Base-by-base conservation (phyloP, 192 early-diverging fungal genomes). In the Coemansia sp. region DNA sequence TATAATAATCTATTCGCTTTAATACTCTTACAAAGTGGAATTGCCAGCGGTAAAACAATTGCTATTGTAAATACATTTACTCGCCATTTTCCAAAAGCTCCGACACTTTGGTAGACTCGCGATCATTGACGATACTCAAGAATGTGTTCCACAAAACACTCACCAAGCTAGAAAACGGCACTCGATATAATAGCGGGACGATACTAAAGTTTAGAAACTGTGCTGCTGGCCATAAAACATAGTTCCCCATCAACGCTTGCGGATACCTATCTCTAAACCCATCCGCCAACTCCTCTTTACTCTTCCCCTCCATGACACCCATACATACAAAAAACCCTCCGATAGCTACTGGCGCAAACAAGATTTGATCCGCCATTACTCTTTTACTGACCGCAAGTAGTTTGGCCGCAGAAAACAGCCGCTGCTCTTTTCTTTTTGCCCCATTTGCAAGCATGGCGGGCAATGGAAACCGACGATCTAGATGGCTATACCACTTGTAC, bases 161-260 rank as follows among this genome's bases (percentile, higher is more conserved):
- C 20, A 85, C 64, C n/a, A 72, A 55, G 49, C 82, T 81, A 13
- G 81, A 80, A 58, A 88, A 84, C 4, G 87, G 87, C 20, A 86
- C 61, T 13, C 83, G 73, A 52, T 79, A 82, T 10, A 67, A 52
- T 28, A 88, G 58, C 4, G 87, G 87, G 37, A 85, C 68, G 38
- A 85, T 76, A 46, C 75, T 70, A 58, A 88, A 88, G 60, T 88
- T 88, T 9, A 88, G 51, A 15, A 81, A 45, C 53, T 88, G 87
- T 4, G 83, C 85, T 5, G 78, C 47, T n/a, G 87, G 87, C 87
- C 87, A 88, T 3, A 86, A 35, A 1, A 51, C 46, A 18, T 67
- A 67, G 40, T 67, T 67, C 3, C 64, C 55, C 1, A 25, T 40
- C 39, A 67, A 46, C 17, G 64, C 56, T 27, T 35, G 32, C 2